Conservation (phyloP, 768 basidiomycete genomes). For the Mycena alexandri region DNA sequence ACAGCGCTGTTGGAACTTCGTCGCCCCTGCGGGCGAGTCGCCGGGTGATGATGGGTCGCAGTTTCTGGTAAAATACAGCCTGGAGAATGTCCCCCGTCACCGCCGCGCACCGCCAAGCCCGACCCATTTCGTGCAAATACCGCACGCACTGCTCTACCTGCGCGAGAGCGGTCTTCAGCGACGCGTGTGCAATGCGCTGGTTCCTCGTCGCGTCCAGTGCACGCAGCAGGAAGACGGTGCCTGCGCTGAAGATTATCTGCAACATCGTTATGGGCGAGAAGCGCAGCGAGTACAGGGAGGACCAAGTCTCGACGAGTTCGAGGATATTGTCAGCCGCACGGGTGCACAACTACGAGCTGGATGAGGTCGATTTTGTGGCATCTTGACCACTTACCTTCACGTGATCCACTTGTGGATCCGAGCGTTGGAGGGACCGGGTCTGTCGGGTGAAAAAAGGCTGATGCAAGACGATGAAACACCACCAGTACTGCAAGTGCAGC, state of each 20-base stretch:
- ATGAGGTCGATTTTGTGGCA: neutral
- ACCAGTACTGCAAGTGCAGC: conserved; percentile 52
- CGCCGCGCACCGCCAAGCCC: conserved; percentile 13
- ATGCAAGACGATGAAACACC: conserved; percentile 53
- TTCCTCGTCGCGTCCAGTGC: conserved; percentile 47
- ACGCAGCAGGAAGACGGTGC: conserved; percentile 53
- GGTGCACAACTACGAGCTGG: conserved; percentile 45
- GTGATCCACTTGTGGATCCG: conserved; percentile 32
- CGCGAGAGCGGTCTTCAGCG: conserved; percentile 27
- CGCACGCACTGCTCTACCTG: conserved; percentile 25
- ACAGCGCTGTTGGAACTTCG: neutral
- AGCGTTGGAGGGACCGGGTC: neutral
- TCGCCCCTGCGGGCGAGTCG: conserved; percentile 14
- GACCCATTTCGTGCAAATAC: conserved; percentile 22
- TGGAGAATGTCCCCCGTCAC: conserved; percentile 19
- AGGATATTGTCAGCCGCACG: conserved; percentile 52
- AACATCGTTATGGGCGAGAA: conserved; percentile 50
- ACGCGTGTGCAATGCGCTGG: conserved; percentile 26
- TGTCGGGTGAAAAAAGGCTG: conserved; percentile 44
- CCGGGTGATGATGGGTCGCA: conserved; percentile 16
- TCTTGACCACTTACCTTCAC: conserved; percentile 28
- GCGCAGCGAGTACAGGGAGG: conserved; percentile 51
- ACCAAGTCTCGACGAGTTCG: conserved; percentile 48
- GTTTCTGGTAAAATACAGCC: conserved; percentile 8
- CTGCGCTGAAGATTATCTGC: conserved; percentile 54